These are phyloP conservation scores for Penicillium frequentans DNA, from an alignment of 2,329 filamentous ascomycete genomes.

Conservation along the genomic window DNA sequence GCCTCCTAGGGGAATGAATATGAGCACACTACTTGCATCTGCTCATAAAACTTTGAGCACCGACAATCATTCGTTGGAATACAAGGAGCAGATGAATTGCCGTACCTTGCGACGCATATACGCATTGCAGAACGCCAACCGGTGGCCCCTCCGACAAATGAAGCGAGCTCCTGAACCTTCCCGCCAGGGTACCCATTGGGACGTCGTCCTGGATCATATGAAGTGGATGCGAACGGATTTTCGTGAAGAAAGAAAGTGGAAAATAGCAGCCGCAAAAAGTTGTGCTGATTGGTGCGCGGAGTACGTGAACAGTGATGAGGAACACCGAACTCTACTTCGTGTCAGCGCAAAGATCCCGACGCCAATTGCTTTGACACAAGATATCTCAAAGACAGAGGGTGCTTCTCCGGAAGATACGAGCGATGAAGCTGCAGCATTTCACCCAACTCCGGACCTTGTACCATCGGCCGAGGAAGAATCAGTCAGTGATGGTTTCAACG, in stretches of 20 bases:
- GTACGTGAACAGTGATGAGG: slow-evolving; percentile 67
- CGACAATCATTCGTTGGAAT: slow-evolving; percentile 75
- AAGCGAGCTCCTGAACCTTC: slow-evolving; percentile 80
- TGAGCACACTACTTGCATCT: slow-evolving; percentile 73
- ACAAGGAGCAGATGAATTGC: slow-evolving; percentile 84
- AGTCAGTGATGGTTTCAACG: slow-evolving; percentile 48
- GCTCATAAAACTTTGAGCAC: slow-evolving; percentile 91
- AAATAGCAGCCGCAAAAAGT: slow-evolving; percentile 74
- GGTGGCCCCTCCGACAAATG: slow-evolving; percentile 89
- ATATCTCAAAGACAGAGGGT: slow-evolving; percentile 27
- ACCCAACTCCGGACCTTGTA: slow-evolving; percentile 67
- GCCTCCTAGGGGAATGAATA: slow-evolving; percentile 52
- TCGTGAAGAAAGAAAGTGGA: slow-evolving; percentile 91
- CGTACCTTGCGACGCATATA: slow-evolving; percentile 85
- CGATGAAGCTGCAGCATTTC: slow-evolving; percentile 35
- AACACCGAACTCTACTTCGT: slow-evolving; percentile 67
- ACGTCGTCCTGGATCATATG: slow-evolving; percentile 84
- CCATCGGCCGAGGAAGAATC: slow-evolving; percentile 63
- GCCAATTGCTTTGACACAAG: slow-evolving; percentile 24
- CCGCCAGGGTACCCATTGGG: slow-evolving; percentile 76
- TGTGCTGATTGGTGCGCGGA: slow-evolving; percentile 81
- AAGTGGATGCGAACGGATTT: slow-evolving; percentile 99
- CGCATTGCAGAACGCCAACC: slow-evolving; percentile 82
- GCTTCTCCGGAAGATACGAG: slow-evolving; percentile 36
- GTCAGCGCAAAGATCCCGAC: slow-evolving; percentile 51